These are phyloP conservation scores for Scutellaria galericulata DNA, from an alignment of 257 asterid species.

Conservation along the genomic window DNA sequence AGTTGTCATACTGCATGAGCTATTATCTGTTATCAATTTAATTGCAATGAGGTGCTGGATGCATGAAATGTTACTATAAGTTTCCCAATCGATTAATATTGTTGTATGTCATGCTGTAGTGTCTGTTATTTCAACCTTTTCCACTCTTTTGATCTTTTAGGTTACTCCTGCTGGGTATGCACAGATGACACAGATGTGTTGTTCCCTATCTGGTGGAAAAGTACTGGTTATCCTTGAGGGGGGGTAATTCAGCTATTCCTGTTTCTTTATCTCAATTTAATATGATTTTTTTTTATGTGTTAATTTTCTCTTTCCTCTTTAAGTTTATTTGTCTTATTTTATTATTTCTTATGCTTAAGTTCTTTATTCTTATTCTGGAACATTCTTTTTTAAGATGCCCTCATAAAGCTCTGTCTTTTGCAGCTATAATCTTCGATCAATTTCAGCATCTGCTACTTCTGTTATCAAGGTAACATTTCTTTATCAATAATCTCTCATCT, in stretches of 20 bases:
- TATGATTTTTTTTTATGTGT: neutral
- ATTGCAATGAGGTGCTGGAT: slow-evolving; percentile 21
- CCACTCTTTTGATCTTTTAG: slow-evolving; percentile 39
- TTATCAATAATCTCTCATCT: slow-evolving; percentile 28
- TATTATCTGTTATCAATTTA: slow-evolving; percentile 14
- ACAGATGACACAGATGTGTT: slow-evolving; percentile 85
- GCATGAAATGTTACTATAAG: slow-evolving; percentile 11
- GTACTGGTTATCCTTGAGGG: slow-evolving; percentile 96
- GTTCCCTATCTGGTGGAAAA: slow-evolving; percentile 80
- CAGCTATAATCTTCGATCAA: slow-evolving; percentile 97
- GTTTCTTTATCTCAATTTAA: slow-evolving; percentile 27
- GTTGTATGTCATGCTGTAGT: neutral
- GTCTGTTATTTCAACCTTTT: slow-evolving; percentile 25
- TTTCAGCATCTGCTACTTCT: slow-evolving; percentile 88
- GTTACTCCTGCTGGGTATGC: slow-evolving; percentile 93
- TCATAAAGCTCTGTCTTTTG: slow-evolving; percentile 33
- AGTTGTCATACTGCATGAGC: slow-evolving; percentile 26
- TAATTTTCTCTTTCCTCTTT: neutral
- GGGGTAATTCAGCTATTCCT: slow-evolving; percentile 65
- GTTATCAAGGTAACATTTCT: slow-evolving; percentile 75
- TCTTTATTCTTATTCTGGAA: slow-evolving; percentile 20
- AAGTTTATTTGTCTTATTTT: slow-evolving; percentile 22
- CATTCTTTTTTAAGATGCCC: slow-evolving; percentile 21
- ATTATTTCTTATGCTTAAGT: slow-evolving; percentile 16
- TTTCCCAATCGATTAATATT: slow-evolving; percentile 26